Percentiles rank a stretch among this genome's conserved stretches.
Conservation (phyloP, 257 asterid species). For the Sherardia arvensis region DNA sequence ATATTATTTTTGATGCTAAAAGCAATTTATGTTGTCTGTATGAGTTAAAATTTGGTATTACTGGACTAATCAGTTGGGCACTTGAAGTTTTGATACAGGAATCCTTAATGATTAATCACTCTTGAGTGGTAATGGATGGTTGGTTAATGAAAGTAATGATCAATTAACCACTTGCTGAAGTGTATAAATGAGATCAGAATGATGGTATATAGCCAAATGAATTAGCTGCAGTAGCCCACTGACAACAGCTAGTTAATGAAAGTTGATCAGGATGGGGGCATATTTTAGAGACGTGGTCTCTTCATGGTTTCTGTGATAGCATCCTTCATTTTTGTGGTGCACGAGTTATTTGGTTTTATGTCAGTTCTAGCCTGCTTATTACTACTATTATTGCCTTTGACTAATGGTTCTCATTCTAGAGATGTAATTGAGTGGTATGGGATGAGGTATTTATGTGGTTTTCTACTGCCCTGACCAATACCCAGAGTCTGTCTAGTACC, state of each 20-base stretch:
- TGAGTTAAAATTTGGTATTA: constrained; percentile 10
- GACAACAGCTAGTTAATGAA: not conserved
- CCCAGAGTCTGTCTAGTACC: not conserved
- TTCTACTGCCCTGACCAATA: not conserved
- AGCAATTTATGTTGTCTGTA: constrained; percentile 9
- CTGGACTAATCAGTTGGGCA: constrained; percentile 45
- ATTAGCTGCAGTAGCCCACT: not conserved
- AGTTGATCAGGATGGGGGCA: not conserved
- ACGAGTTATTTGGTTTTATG: not conserved
- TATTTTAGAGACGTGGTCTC: not conserved
- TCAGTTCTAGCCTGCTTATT: not conserved
- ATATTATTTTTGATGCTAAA: constrained; percentile 10
- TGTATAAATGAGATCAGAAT: constrained; percentile 14
- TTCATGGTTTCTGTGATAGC: not conserved
- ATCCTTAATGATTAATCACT: constrained; percentile 26
- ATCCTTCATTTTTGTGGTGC: not conserved
- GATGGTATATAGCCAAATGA: constrained; percentile 8
- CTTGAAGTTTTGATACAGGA: constrained; percentile 55
- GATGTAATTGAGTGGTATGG: not conserved
- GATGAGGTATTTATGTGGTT: not conserved
- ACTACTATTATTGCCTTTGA: no score
- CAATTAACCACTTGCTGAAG: constrained; percentile 20
- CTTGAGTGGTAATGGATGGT: constrained; percentile 28
- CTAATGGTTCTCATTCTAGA: no score
- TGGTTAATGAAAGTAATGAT: constrained; percentile 20